A percentile compares a stretch with the other conserved stretches of the same genome.
phyloP scores from a whole-genome alignment of 140 eudicot genomes.

The Anethum foeniculum region DNA sequence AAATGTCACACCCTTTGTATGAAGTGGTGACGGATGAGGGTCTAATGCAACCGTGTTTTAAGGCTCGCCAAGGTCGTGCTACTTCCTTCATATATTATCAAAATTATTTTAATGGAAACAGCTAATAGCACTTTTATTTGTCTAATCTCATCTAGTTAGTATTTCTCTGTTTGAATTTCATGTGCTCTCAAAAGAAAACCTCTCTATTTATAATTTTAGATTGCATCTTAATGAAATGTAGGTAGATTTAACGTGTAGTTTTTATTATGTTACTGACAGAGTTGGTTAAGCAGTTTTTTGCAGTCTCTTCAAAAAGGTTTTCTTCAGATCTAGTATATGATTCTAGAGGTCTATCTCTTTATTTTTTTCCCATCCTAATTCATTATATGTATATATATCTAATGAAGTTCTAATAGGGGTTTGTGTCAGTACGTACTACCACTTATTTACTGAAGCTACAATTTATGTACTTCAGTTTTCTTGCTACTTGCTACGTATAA shows the following conservation, averaged over 20 bases:
- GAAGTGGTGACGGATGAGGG: conserved; percentile 96
- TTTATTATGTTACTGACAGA: not conserved
- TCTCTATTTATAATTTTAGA: too few species aligned
- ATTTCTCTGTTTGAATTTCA: not conserved
- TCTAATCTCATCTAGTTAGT: not conserved
- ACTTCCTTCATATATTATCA: conserved; percentile 1
- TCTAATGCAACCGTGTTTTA: conserved; percentile 87
- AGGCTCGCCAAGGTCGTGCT: conserved; percentile 67
- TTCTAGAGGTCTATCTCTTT: not conserved
- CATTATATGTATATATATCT: not conserved
- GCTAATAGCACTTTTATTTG: not conserved
- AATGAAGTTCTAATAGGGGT: not conserved
- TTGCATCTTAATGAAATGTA: not conserved
- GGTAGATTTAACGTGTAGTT: not conserved
- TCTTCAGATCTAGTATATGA: not conserved
- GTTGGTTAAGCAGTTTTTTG: not conserved
- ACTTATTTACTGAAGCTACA: not conserved
- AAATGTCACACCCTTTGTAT: conserved; percentile 91
- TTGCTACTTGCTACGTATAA: not conserved
- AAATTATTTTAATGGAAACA: not conserved
- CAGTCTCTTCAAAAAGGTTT: not conserved
- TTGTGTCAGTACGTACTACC: not conserved
- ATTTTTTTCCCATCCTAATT: not conserved
- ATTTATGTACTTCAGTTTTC: not conserved
- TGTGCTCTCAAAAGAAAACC: not conserved